phyloP scores from a whole-genome alignment of 345 rosid genomes.

The Murraya paniculata region DNA sequence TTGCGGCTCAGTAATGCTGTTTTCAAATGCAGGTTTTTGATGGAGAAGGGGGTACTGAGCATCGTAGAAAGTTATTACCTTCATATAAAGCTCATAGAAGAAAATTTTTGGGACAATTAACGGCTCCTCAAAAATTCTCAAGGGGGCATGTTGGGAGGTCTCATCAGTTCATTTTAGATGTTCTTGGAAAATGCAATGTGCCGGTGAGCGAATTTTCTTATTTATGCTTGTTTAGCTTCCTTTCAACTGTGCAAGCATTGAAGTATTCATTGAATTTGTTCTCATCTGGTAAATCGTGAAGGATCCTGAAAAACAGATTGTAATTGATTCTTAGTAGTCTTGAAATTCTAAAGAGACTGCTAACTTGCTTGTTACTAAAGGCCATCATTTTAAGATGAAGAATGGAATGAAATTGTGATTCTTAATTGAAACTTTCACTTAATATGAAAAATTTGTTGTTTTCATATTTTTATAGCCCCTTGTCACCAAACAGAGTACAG shows the following conservation, averaged over 20 bases:
- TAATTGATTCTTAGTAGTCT: background rate
- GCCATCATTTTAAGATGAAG: background rate
- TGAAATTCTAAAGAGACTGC: background rate
- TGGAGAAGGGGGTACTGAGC: slow-evolving; percentile 72
- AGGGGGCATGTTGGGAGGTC: slow-evolving; percentile 36
- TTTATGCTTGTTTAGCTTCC: background rate
- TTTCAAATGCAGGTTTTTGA: slow-evolving; percentile 65
- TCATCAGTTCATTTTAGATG: slow-evolving; percentile 43
- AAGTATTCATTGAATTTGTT: background rate
- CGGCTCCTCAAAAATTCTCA: slow-evolving; percentile 37
- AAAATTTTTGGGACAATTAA: slow-evolving; percentile 29
- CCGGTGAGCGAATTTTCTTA: slow-evolving; percentile 55
- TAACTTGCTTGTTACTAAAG: background rate
- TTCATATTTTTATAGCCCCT: background rate
- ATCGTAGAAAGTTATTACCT: slow-evolving; percentile 68
- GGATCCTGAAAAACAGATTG: background rate
- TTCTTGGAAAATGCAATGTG: slow-evolving; percentile 75
- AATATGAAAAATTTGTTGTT: background rate
- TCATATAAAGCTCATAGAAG: slow-evolving; percentile 82
- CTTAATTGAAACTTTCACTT: background rate
- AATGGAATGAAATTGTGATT: background rate
- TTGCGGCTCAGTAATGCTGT: background rate
- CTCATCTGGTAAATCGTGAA: slow-evolving; percentile 4
- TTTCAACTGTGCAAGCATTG: background rate
- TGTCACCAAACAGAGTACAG: background rate